Evolutionary conservation across 495 filamentous ascomycete species (phyloP), one percentile per base, ranked within the genome.

Genomic region (Bacidia rubella): DNA sequence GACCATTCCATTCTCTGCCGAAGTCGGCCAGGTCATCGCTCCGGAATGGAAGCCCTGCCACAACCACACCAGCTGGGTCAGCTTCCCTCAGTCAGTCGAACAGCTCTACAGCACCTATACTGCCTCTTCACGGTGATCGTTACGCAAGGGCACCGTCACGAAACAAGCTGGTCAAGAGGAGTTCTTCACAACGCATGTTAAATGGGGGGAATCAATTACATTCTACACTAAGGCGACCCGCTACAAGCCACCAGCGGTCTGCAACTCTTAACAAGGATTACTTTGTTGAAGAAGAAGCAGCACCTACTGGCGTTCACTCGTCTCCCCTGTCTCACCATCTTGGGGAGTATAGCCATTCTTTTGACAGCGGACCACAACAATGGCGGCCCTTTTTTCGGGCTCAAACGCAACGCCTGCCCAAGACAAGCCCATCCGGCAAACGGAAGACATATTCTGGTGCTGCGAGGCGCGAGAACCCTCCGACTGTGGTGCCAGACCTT

Each of bases 121-220:
- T 85, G 23, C 59, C 72, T 15, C 58, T 63, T 32, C 35, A 56
- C 42, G 56, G 62, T 49, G 65, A 74, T 11, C 49, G 65, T 12
- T 65, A 68, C 44, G 66, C 77, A 51, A 69, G 76, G 53, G 62
- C 74, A 54, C 60, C 73, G 10, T 80, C 85, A 22, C 67, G 63
- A 15, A 96, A 95, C 67, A 96, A 93, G 67, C 70, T 96, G 22
- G 82, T 96, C 26, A 97, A 96, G 68, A 81, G 90, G 51, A 72
- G 80, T 42, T 73, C 80, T 11, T 85, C 89, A 42, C 72, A 80
- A 27, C 73, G 74, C 53, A 70, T 62, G 63, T 66, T 68, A 54
- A 61, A 50, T 52, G 69, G 60, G 57, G 60, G 43, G 57, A 59
- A 58, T 40, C 59, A 63, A 10, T 51, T 61, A 11, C 55, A 64